phyloP scores from a whole-genome alignment of 1,284 basidiomycete genomes.

The Puccinia coronata region DNA sequence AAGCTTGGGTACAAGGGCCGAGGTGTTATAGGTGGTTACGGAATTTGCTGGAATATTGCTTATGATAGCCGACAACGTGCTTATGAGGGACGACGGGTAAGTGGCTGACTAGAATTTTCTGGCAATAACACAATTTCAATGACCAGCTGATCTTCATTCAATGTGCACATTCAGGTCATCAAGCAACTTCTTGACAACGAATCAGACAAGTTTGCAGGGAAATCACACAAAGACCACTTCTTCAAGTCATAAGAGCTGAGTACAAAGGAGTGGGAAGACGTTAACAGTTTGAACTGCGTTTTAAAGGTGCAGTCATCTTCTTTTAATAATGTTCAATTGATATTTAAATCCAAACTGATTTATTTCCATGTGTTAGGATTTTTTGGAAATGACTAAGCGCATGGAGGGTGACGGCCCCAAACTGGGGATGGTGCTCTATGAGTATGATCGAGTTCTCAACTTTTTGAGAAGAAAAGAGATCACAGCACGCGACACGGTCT shows the following conservation, averaged over 20 bases:
- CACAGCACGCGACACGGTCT: background rate
- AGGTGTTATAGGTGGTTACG: background rate
- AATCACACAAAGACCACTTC: no score
- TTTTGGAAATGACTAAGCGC: conserved; percentile 1
- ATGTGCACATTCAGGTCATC: no score
- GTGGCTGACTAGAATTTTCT: no score
- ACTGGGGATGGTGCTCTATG: background rate
- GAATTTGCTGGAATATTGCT: background rate
- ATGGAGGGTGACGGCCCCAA: background rate
- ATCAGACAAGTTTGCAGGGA: no score
- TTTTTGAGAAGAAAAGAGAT: background rate
- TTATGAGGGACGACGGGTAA: background rate
- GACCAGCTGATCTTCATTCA: no score
- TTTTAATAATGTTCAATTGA: background rate
- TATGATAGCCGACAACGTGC: background rate
- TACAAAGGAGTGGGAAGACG: no score
- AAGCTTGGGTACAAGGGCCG: background rate
- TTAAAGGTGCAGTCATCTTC: background rate
- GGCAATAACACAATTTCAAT: no score
- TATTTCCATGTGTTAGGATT: background rate
- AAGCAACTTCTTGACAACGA: no score
- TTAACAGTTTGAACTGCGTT: no score
- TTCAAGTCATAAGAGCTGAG: no score
- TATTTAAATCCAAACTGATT: no score
- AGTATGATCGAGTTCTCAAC: background rate